Base-by-base conservation (phyloP, 805 yeast genomes). In the Kodamaea restingae region DNA sequence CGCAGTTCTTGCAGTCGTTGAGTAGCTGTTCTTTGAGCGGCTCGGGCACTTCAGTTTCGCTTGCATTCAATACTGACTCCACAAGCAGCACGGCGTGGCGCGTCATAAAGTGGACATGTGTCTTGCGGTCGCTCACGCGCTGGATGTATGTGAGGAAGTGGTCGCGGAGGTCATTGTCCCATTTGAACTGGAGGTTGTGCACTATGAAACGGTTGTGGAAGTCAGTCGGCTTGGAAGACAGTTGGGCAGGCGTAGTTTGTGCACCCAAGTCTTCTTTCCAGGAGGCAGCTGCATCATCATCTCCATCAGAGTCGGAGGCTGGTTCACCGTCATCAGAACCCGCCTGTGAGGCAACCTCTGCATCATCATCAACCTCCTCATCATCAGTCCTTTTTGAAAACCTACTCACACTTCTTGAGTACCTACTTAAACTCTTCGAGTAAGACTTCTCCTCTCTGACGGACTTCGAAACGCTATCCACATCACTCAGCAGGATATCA, bases 81-180 rank as follows among this genome's bases (percentile, higher is more conserved):
- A 76, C 68, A 33, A 75, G 60, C 15, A 67, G 72, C 4, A 75
- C 67, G 0, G 81, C 78, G 45, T 68, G 69, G 38, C 70, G 65
- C 8, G 75, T 65, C 67, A 74, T 63, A 37, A 70, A 70, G 48
- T 70, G 74, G 2, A 58, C 56, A 24, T 64, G 65, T 0, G 72
- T 60, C 41, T 60, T 68, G 37, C 73, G 55, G 29, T 71, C 77
- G 8, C 66, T 57, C 5, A 71, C 57, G 35, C 64, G 65, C 10
- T 67, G 61, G 17, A 80, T 54, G 50, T 83, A 86, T 32, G 78
- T 73, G 54, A 76, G 73, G 32, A 87, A 62, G 9, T 76, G 63
- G 50, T 88, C 78, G 40, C 96, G 66, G 7, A 80, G 72, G 3
- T 64, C 54, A 44, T 84, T 80, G 57, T 84, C 82, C 96, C 96